A percentile compares a stretch with the other conserved stretches of the same genome.
phyloP scores from a whole-genome alignment of 768 basidiomycete species.

The Vishniacozyma victoriae region DNA sequence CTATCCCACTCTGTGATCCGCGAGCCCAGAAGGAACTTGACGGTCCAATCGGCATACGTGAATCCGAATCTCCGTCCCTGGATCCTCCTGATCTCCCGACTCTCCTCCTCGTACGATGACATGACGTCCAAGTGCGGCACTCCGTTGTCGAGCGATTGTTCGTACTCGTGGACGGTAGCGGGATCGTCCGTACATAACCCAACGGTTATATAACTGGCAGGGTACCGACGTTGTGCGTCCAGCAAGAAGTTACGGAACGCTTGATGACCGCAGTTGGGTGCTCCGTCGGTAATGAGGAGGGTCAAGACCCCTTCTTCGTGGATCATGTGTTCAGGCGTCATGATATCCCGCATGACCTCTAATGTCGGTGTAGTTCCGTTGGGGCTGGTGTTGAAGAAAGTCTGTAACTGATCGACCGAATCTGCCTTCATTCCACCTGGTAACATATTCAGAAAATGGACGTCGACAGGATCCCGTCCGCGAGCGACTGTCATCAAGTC shows the following conservation, averaged over 20 bases:
- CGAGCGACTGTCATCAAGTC: slow-evolving; percentile 16
- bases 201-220: slow-evolving; percentile 23
- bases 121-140: slow-evolving; percentile 23
- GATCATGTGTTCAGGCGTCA: slow-evolving; percentile 16
- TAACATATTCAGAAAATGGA: slow-evolving; percentile 17
- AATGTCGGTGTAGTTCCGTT: slow-evolving; percentile 15
- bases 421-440: slow-evolving; percentile 18
- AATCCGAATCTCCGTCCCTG: slow-evolving; percentile 15
- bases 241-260: slow-evolving; percentile 15
- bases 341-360: slow-evolving; percentile 15
- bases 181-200: slow-evolving; percentile 24
- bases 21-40: slow-evolving; percentile 18
- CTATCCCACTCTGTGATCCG: slow-evolving; percentile 19
- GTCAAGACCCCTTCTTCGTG: slow-evolving; percentile 21
- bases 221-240: slow-evolving; percentile 15
- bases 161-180: slow-evolving; percentile 18
- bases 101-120: slow-evolving; percentile 22
- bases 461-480: slow-evolving; percentile 12
- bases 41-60: slow-evolving; percentile 20
- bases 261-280: slow-evolving; percentile 23
- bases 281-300: slow-evolving; percentile 21
- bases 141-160: slow-evolving; percentile 19
- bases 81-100: slow-evolving; percentile 14
- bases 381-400: slow-evolving; percentile 8
- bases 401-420: slow-evolving; percentile 2